Percentiles rank a stretch among this genome's conserved stretches.
Evolutionary conservation across 164 flowering plant genomes (phyloP).

Genomic region (Stephania cephalantha): DNA sequence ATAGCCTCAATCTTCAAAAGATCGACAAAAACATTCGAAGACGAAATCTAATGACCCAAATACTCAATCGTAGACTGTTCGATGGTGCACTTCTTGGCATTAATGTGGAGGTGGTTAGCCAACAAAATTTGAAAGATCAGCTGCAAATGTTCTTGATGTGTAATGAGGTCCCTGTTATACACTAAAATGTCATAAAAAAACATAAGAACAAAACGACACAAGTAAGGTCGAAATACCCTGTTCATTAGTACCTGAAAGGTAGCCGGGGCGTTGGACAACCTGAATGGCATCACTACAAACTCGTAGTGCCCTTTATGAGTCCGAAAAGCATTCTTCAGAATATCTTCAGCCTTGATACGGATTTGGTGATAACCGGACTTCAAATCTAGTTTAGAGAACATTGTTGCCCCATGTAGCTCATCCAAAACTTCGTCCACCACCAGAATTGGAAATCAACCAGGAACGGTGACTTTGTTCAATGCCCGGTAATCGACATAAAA

Average conservation of each 20-base stretch:
- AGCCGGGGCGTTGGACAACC: too few relatives aligned
- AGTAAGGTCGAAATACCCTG: too few relatives aligned
- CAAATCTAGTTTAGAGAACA: not conserved
- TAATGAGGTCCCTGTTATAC: not conserved
- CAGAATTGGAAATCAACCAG: not conserved
- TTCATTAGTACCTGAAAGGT: too few relatives aligned
- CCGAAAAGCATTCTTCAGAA: not conserved
- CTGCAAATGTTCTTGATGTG: not conserved
- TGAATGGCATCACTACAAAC: too few relatives aligned
- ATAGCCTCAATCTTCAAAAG: not conserved
- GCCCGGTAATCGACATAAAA: constrained; percentile 1
- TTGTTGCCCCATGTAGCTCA: not conserved
- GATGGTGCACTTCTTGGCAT: not conserved
- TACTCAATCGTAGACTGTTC: not conserved
- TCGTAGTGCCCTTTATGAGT: not conserved
- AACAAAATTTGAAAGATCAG: too few relatives aligned
- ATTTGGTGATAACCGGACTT: not conserved
- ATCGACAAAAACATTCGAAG: not conserved
- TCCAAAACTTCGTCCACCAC: not conserved
- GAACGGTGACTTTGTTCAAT: not conserved
- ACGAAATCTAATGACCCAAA: not conserved
- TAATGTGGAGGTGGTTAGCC: not conserved
- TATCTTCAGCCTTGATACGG: not conserved
- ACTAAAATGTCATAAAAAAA: not conserved
- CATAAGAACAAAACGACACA: too few relatives aligned